Evolutionary conservation across 768 basidiomycete species (phyloP), one percentile per base, ranked within the genome.

Genomic region (Kwoniella heveanensis): DNA sequence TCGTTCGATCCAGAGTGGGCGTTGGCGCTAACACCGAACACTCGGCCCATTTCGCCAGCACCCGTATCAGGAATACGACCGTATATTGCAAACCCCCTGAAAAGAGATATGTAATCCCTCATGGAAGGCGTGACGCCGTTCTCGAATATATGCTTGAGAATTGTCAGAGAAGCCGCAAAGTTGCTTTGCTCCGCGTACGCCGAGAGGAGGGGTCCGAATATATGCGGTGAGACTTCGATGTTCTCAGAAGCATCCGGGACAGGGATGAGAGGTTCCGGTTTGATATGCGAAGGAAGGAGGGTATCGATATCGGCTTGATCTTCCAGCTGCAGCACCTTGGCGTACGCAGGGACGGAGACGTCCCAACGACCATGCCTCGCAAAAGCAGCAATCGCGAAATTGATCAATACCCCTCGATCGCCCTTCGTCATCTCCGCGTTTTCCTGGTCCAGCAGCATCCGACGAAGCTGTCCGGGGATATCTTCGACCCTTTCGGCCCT

Each of bases 31-130:
- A 59, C 24, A 27, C 47, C 48, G 21, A 55, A 54, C 21, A 68
- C 27, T n/a, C 56, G 39, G 12, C 25, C 50, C 25, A 53, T 13
- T 44, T 51, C 54, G 17, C 51, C 57, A 5, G 13, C 13, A 3
- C 26, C 32, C 26, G 9, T 10, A 1, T 22, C 12, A 13, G 53
- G 51, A 10, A 69, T 54, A 25, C 27, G 47, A 8, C 76, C 78
- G 52, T 68, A 70, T 44, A 62, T 32, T n/a, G 75, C 70, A 54
- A 79, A 79, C 1, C 73, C 78, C n/a, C 62, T 57, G 49, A 79
- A 72, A 1, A 79, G 64, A 1, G 70, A 55, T 1, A 68, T 48
- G 48, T 72, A 77, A 54, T 77, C 78, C 5, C 64, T 59, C 2
- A 73, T 39, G 19, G 36, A 39, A 2, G 77, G 77, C 3, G 64